Base-by-base conservation (phyloP, 164 flowering plant species). In the Vitis cinerea region DNA sequence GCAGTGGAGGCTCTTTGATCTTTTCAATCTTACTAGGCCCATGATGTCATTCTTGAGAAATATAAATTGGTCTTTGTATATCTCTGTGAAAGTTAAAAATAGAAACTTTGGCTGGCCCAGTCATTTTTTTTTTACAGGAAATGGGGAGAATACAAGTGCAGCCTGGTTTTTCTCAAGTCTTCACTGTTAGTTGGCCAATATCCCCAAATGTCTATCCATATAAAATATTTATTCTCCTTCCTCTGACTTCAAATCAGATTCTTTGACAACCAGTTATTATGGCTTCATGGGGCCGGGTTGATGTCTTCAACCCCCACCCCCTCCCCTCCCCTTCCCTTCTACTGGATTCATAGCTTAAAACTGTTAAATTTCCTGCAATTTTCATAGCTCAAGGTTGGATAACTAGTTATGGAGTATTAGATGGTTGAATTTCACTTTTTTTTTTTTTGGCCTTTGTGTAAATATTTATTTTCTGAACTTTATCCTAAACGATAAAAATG, bases 11-110 rank as follows among this genome's bases (percentile, higher is more conserved):
- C 76, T 70, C 44, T 59, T 79, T 64, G 69, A 70, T 75, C 15
- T 48, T 29, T 68, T 56, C 50, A 14, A 67, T 69, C 27, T 59
- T 37, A 37, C 44, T 37, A 75, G 77, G 81, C 77, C 74, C 61
- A 67, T 72, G 58, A 31, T 75, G 71, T 61, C 50, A 67, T 69
- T 74, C 63, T 63, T 68, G 71, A 50, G 61, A 74, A 66, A 50
- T 68, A 65, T 59, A 72, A 68, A 61, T 51, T 63, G 72, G 75
- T 66, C 62, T 47, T 48, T 78, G 77, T 70, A 78, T 69, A 64
- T 72, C 55, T 64, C 48, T 53, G 50, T 61, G 51, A 62, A 70
- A 65, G 15, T 31, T 58, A 17, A 27, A 30, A 30, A 80, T 71
- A 69, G 61, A 49, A 67, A 69, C 48, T 50, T 37, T 50, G 72